phyloP scores from a whole-genome alignment of 2,329 filamentous ascomycete genomes.

The Alternaria sp. region DNA sequence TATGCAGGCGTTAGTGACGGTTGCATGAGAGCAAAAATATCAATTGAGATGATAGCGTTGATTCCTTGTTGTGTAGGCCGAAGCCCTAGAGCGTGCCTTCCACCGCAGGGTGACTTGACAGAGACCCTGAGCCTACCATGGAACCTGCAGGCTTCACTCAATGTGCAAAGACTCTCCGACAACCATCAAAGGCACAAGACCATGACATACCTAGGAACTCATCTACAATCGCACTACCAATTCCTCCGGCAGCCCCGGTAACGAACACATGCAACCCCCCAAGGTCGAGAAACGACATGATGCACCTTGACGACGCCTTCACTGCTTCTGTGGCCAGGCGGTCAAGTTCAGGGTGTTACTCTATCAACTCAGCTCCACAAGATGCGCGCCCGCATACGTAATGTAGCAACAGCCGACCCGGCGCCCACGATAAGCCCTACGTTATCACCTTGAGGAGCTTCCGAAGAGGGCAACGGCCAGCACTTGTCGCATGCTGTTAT shows the following conservation, averaged over 20 bases:
- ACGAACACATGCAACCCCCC: constrained; percentile 61
- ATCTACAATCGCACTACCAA: constrained; percentile 57
- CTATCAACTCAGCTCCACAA: neutral
- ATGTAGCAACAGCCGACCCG: constrained; percentile 4
- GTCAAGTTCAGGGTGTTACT: neutral
- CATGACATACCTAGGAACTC: constrained; percentile 58
- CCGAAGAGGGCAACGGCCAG: constrained; percentile 4
- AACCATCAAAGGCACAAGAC: neutral
- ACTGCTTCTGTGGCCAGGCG: neutral
- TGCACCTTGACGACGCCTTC: neutral
- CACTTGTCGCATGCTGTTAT: neutral
- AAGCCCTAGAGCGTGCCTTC: neutral
- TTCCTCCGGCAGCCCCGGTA: constrained; percentile 60
- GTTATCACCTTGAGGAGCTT: constrained; percentile 6
- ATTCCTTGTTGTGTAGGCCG: neutral
- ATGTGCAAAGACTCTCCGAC: neutral
- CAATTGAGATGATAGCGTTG: neutral
- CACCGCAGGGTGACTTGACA: neutral
- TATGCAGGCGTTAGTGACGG: constrained; percentile 28
- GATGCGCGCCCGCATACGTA: constrained; percentile 4
- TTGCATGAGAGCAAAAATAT: neutral
- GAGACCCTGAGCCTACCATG: neutral
- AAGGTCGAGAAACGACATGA: constrained; percentile 55
- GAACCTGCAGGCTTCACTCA: neutral
- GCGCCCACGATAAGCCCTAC: constrained; percentile 9